A percentile compares a stretch with the other conserved stretches of the same genome.
Conservation (phyloP, 306 rosid genomes). For the Vigna nakashimae region DNA sequence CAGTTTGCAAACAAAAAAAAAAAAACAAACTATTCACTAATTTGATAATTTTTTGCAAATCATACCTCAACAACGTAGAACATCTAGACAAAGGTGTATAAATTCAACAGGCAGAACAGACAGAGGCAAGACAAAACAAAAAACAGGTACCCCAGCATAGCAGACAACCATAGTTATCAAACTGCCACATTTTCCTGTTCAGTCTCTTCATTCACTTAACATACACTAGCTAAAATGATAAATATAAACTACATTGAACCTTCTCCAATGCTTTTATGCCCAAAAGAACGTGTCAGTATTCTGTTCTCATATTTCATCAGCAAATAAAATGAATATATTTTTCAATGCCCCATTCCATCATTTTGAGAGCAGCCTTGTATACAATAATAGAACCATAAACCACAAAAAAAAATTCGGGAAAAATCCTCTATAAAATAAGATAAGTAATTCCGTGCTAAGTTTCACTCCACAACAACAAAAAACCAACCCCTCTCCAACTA, state of each 20-base stretch:
- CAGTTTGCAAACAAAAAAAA: background rate
- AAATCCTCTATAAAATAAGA: background rate
- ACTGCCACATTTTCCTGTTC: background rate
- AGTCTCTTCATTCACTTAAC: conserved; percentile 2
- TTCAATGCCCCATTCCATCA: conserved; percentile 3
- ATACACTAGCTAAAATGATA: conserved; percentile 8
- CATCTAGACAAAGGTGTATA: background rate
- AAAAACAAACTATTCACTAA: background rate
- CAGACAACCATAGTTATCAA: background rate
- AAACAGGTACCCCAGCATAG: background rate
- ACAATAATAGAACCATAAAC: background rate
- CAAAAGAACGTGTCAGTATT: background rate
- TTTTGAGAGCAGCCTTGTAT: background rate
- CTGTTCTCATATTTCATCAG: conserved; percentile 18
- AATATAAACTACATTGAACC: background rate
- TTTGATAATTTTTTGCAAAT: conserved; percentile 13
- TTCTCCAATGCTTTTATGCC: background rate
- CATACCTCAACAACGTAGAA: conserved; percentile 2
- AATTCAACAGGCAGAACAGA: background rate
- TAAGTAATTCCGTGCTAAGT: background rate
- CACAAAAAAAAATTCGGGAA: conserved; percentile 11
- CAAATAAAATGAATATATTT: background rate
- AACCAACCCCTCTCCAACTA: background rate
- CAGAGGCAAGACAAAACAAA: conserved; percentile 6
- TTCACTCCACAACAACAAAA: background rate